Conservation (phyloP, 2,329 filamentous ascomycete species). For the Ophiostoma triangulosporum region DNA sequence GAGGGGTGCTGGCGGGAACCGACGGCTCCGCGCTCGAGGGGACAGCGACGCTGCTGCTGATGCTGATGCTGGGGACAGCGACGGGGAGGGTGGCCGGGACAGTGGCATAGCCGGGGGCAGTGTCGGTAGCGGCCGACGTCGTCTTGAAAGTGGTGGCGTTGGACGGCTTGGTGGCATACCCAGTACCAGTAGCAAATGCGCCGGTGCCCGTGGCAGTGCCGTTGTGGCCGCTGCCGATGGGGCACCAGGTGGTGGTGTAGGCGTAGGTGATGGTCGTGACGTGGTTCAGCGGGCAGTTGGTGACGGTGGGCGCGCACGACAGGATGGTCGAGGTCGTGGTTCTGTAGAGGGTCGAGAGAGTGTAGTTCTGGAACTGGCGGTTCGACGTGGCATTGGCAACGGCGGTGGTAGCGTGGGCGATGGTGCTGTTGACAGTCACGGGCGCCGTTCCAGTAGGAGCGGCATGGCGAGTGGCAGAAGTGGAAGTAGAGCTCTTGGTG, state of each 20-base stretch:
- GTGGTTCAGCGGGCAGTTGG: slow-evolving; percentile 17
- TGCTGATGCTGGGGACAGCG: background rate
- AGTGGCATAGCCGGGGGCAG: background rate
- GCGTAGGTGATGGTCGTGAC: slow-evolving; percentile 19
- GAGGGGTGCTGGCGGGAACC: background rate
- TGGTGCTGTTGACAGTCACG: background rate
- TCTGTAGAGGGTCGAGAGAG: slow-evolving; percentile 7
- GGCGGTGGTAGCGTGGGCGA: background rate
- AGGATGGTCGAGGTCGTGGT: slow-evolving; percentile 16
- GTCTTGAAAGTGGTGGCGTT: no score
- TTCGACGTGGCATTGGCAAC: background rate
- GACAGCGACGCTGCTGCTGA: background rate
- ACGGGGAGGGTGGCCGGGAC: background rate
- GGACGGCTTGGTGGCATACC: background rate
- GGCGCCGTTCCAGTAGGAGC: background rate
- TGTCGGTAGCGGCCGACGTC: background rate
- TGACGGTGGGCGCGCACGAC: slow-evolving; percentile 17
- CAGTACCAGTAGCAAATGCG: background rate
- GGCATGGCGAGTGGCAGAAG: background rate
- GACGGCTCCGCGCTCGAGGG: background rate
- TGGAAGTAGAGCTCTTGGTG: background rate
- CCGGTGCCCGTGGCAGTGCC: background rate
- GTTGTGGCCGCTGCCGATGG: slow-evolving; percentile 16
- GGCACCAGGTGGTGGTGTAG: slow-evolving; percentile 27
- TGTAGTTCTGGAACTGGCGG: background rate